Percentiles rank a stretch among this genome's conserved stretches.
phyloP scores from a whole-genome alignment of 768 basidiomycete species.

The Solioccasus polychromus region DNA sequence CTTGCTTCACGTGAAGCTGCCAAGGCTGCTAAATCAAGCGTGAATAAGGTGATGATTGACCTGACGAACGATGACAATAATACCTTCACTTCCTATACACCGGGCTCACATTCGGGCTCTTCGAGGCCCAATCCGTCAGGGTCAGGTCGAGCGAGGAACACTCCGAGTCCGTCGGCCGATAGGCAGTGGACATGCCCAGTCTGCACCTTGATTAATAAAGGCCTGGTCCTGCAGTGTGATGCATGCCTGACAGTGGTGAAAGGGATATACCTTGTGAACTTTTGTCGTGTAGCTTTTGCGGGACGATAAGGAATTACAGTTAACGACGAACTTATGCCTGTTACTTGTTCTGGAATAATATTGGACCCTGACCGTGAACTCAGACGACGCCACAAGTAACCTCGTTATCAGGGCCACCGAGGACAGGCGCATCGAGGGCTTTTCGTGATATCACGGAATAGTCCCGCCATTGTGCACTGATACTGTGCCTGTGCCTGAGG shows the following conservation, averaged over 20 bases:
- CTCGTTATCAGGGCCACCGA: too few species aligned
- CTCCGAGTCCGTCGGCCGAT: neutral
- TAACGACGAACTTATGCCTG: too few species aligned
- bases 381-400: too few species aligned
- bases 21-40: constrained; percentile 67
- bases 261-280: constrained; percentile 57
- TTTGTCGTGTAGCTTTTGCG: constrained; percentile 78
- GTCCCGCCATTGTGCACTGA: too few species aligned
- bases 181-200: constrained; percentile 49
- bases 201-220: constrained; percentile 68
- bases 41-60: constrained; percentile 54
- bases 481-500: too few species aligned
- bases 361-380: too few species aligned
- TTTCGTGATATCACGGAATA: too few species aligned
- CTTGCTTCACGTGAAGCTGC: constrained; percentile 57
- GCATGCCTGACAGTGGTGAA: constrained; percentile 58
- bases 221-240: constrained; percentile 50
- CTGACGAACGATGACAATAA: constrained; percentile 41
- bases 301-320: constrained; percentile 52
- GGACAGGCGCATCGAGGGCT: too few species aligned
- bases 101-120: constrained; percentile 31
- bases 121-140: constrained; percentile 1
- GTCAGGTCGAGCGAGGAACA: neutral
- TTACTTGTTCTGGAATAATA: too few species aligned
- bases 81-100: constrained; percentile 9